Evolutionary conservation across 1,139 yeast genomes (phyloP), one percentile per base, ranked within the genome.

Genomic region (Candida sp.): DNA sequence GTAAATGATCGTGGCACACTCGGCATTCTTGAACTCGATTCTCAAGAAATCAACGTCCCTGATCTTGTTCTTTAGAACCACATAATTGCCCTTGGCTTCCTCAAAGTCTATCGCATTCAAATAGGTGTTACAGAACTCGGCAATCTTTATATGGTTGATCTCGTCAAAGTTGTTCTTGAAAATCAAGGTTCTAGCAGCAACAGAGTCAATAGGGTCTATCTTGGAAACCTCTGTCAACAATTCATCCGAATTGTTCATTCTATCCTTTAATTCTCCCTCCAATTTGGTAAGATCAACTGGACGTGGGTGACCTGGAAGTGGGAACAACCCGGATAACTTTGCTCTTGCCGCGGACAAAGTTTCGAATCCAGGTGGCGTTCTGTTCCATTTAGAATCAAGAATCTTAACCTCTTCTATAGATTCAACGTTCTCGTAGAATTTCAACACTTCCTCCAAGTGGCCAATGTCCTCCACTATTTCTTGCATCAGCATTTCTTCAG

Each of bases 271-370:
- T 11, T 76, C 68, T 1, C 84, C 85, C 59, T 81, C 85, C 33
- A 84, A 62, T 55, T 80, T 80, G 4, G 84, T 78, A 42, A 77
- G 76, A 60, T 84, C 87, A 42, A 83, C 75, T 2, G 82, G 83
- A 56, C 80, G 75, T 0, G 88, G 84, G 47, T 81, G 79, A 3
- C 94, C 94, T 1, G 96, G 96, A 27, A 84, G 72, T 0, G 94
- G 91, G 60, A 90, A 92, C 3, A 89, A 68, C 0, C 97, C 97
- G 0, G 93, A 84, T 23, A 89, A 73, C 62, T 92, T 92, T 4
- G 96, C 96, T 57, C 89, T 77, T 57, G 86, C 91, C 0, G 96
- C 89, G 1, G 90, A 81, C 3, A 90, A 85, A 9, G 81, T 78
- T 61, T 90, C 96, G 65, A 88, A 90, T 0, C 93, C 96, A 44